phyloP scores from a whole-genome alignment of 2,329 filamentous ascomycete genomes.

The Hirsutella minnesotensis region DNA sequence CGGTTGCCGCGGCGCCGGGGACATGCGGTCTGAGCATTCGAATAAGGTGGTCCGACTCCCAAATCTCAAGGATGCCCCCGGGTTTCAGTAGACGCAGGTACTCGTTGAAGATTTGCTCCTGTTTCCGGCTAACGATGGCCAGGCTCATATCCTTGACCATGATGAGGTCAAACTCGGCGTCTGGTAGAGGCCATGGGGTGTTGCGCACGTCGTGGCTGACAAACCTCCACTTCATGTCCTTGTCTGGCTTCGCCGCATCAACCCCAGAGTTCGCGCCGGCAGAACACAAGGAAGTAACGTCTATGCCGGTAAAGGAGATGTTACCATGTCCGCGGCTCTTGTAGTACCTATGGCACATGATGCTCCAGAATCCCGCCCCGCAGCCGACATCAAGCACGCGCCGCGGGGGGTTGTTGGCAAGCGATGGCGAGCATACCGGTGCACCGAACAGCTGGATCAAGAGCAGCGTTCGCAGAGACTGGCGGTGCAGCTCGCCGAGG shows the following conservation, averaged over 20 bases:
- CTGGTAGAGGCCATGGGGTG: conserved; percentile 63
- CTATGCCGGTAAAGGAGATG: conserved; percentile 71
- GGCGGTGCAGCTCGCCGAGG: conserved; percentile 74
- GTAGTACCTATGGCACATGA: conserved; percentile 75
- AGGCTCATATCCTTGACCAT: conserved; percentile 78
- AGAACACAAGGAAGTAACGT: conserved; percentile 60
- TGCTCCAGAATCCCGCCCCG: conserved; percentile 81
- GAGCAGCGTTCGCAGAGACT: conserved; percentile 73
- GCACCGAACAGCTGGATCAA: conserved; percentile 71
- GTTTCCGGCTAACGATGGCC: conserved; percentile 45
- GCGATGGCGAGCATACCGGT: conserved; percentile 61
- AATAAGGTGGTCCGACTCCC: conserved; percentile 79
- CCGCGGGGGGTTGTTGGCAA: conserved; percentile 55
- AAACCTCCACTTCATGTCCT: conserved; percentile 79
- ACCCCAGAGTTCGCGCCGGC: conserved; percentile 19
- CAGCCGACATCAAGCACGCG: conserved; percentile 80
- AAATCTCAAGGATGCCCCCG: conserved; percentile 73
- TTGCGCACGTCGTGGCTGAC: conserved; percentile 76
- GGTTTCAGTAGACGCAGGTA: conserved; percentile 64
- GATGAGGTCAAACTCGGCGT: conserved; percentile 75
- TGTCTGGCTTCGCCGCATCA: conserved; percentile 39
- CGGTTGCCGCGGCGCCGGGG: conserved; percentile 30
- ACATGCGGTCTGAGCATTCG: conserved; percentile 74
- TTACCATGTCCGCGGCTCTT: conserved; percentile 52
- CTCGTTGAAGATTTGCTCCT: conserved; percentile 52